These are phyloP conservation scores for Russula sp. DNA, from an alignment of 768 basidiomycete species.

Conservation along the genomic window DNA sequence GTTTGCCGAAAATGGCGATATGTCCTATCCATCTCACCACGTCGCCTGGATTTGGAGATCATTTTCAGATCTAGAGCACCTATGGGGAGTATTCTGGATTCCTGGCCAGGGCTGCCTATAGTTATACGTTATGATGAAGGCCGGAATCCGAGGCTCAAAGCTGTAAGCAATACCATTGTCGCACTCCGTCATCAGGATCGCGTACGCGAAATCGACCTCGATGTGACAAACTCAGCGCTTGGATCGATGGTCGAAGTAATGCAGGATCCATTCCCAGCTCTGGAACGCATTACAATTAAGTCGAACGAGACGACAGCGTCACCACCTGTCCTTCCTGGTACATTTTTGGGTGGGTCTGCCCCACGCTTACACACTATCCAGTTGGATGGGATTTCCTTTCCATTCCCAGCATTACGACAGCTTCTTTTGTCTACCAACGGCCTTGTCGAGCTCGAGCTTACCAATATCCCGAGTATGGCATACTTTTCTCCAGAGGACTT, in stretches of 20 bases:
- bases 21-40: not conserved
- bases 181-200: not conserved
- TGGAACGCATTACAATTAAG: conserved; percentile 20
- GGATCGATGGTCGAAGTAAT: conserved; percentile 27
- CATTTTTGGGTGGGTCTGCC: not conserved
- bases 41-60: not conserved
- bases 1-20: not conserved
- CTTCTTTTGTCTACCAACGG: conserved; percentile 1
- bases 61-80: not conserved
- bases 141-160: not conserved
- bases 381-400: not conserved
- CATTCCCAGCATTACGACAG: not conserved
- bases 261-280: conserved; percentile 26
- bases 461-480: not conserved
- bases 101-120: not conserved
- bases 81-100: not conserved
- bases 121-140: not conserved
- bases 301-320: conserved; percentile 32
- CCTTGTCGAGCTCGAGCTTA: not conserved
- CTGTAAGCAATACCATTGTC: not conserved
- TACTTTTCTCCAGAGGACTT: not conserved
- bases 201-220: not conserved
- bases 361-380: not conserved
- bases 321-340: conserved; percentile 26
- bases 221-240: not conserved